Conservation (phyloP, 768 basidiomycete genomes). For the Tricholoma terreum region DNA sequence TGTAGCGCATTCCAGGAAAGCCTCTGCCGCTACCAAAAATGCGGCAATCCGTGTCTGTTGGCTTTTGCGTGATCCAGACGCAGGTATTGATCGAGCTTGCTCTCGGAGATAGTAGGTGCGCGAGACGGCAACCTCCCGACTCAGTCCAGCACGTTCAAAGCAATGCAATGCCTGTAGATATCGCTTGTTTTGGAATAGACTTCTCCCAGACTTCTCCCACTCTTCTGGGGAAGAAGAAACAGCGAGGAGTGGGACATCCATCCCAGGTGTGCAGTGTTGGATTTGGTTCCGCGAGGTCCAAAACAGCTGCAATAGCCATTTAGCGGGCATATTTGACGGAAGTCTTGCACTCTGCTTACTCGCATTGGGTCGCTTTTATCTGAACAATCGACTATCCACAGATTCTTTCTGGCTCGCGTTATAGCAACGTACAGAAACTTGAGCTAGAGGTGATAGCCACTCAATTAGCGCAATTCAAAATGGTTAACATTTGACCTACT, state of each 20-base stretch:
- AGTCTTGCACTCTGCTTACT: constrained; percentile 29
- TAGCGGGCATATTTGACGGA: background rate
- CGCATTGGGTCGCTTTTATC: constrained; percentile 54
- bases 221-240: constrained; percentile 46
- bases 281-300: constrained; percentile 49
- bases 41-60: constrained; percentile 24
- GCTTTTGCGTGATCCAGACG: constrained; percentile 9
- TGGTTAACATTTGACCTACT: constrained; percentile 30
- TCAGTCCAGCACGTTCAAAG: constrained; percentile 45
- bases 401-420: constrained; percentile 63
- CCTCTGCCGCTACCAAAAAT: constrained; percentile 44
- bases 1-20: constrained; percentile 43
- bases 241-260: constrained; percentile 51
- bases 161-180: constrained; percentile 56
- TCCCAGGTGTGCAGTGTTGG: constrained; percentile 45
- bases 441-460: constrained; percentile 35
- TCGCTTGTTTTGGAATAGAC: constrained; percentile 37
- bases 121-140: constrained; percentile 43
- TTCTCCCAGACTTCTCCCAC: constrained; percentile 33
- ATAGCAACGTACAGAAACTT: constrained; percentile 71
- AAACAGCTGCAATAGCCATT: constrained; percentile 35
- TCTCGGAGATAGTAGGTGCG: constrained; percentile 54
- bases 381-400: constrained; percentile 70
- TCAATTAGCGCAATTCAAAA: background rate
- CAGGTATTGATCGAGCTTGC: constrained; percentile 38